Evolutionary conservation across 1,139 yeast genomes (phyloP), one percentile per base, ranked within the genome.

Genomic region (Spathaspora jeffriesii): DNA sequence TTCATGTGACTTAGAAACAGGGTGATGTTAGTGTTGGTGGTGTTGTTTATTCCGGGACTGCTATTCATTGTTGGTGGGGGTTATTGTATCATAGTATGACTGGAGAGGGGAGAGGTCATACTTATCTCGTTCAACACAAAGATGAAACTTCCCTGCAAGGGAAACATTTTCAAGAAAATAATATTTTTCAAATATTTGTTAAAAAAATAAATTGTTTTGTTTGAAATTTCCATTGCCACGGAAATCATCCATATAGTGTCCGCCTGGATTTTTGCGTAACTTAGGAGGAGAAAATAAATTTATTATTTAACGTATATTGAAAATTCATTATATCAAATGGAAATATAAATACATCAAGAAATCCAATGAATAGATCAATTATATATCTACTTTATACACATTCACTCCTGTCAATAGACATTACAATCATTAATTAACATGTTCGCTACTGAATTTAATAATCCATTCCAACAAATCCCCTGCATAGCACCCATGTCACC

Each of bases 391-490:
- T 11, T 30, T 13, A 30, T 30, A 30, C 34, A 30, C 34, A 30
- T 30, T 30, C 34, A 30, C 34, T 30, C 15, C 5, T 23, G 9
- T 23, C 27, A 23, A 23, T 23, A 23, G 9, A 23, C 27, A 23
- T n/a, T n/a, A n/a, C n/a, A n/a, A n/a, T n/a, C n/a, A n/a, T n/a
- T n/a, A n/a, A 14, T 17, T 30, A 34, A n/a, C 17, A 34, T 34
- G 38, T 34, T 34, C 38, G 38, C 38, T 34, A 14, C 38, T 15
- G 38, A 34, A 18, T 43, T 37, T 38, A 36, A 14, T 23, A 43
- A 39, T 10, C 42, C 45, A 14, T 22, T 38, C n/a, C 42, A 27
- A 30, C 40, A 20, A 34, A 34, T 34, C 4, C 38, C 38, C 7
- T 17, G 17, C 4, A 18, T 11, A 34, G 2, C 37, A 41, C 10